Conservation (phyloP, 148 eudicot species). For the Selenicereus undatus region DNA sequence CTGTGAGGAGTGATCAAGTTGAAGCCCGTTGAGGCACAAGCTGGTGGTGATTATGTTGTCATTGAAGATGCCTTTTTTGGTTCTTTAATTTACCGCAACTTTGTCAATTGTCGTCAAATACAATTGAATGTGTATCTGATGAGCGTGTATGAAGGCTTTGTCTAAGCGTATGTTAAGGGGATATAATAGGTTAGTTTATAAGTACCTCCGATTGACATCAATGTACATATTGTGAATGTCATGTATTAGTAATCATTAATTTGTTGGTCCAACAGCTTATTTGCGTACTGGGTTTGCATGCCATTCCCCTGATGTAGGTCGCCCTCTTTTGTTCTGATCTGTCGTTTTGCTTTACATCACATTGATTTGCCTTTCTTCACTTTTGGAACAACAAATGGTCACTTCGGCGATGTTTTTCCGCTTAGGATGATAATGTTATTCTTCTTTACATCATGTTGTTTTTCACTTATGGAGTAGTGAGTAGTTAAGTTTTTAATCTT, state of each 20-base stretch:
- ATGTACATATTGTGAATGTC: conserved; percentile 10
- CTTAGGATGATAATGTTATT: too few relatives aligned
- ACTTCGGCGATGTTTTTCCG: too few relatives aligned
- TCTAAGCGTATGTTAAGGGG: not conserved
- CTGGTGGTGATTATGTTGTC: not conserved
- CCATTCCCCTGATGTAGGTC: not conserved
- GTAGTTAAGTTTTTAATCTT: too few relatives aligned
- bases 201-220: not conserved
- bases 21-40: not conserved
- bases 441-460: too few relatives aligned
- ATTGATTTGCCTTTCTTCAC: not conserved
- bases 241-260: not conserved
- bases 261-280: not conserved
- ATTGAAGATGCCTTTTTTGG: not conserved
- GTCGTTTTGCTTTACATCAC: not conserved
- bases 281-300: not conserved
- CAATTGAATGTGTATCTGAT: not conserved
- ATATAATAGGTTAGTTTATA: conserved; percentile 2
- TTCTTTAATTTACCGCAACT: not conserved
- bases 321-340: not conserved
- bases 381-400: too few relatives aligned
- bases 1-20: not conserved
- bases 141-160: conserved; percentile 8
- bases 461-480: too few relatives aligned
- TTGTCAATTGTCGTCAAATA: not conserved